Evolutionary conservation across 768 basidiomycete species (phyloP), one percentile per base, ranked within the genome.

Genomic region (Termitomyces sp.): DNA sequence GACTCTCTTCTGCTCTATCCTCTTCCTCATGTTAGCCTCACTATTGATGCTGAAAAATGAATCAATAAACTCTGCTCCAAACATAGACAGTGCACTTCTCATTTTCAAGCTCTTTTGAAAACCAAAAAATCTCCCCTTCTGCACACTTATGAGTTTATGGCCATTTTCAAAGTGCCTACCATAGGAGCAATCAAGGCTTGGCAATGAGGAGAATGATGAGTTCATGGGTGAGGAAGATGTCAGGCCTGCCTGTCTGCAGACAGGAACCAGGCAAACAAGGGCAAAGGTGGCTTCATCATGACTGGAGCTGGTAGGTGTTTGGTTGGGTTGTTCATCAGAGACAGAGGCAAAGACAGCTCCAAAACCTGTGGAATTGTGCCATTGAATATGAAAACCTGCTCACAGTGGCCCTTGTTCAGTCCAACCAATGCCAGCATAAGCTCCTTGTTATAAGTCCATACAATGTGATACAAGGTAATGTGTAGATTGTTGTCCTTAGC

Each of bases 1-100:
- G 1, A 5, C 57, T 59, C 53, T 42, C 56, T 56, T 59, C 3
- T 45, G 51, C 6, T 27, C 59, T 19, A 9, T 10, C 55, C 59
- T 52, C 46, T 50, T 52, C 17, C 57, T 57, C 43, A 44, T 40
- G 55, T 56, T 59, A 1, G 43, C 52, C 9, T 25, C 61, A 9
- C 28, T 30, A 10, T 23, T 16, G n/a, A n/a, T n/a, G n/a, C 28
- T 1, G 1, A 3, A 28, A 11, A 23, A 34, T 7, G 47, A 19
- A 34, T 48, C 47, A 7, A 12, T 7, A 2, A 5, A 9, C 12
- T 48, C 47, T 3, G 12, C 14, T 3, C 19, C 32, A 9, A 32
- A 32, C 19, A 32, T 48, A 2, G 30, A 19, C 19, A 30, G 46
- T 0, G 47, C 12, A 27, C 25, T 41, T 4, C 51, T 39, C 19